A percentile compares a stretch with the other conserved stretches of the same genome.
Conservation (phyloP, 768 basidiomycete genomes). For the Boletus coccyginus region DNA sequence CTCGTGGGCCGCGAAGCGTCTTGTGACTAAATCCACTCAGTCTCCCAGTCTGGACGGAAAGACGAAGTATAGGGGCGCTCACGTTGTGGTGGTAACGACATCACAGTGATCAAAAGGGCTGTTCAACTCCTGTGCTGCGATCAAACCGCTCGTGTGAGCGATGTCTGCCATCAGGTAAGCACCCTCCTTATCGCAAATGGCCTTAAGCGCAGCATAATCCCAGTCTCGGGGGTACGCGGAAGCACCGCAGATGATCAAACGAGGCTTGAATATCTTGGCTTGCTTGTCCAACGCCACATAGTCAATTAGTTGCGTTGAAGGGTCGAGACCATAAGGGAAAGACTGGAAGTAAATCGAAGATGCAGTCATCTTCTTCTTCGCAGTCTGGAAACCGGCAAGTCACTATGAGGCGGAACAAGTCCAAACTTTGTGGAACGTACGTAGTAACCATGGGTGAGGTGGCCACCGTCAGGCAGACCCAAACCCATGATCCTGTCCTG, state of each 20-base stretch:
- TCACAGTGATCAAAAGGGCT: conserved; percentile 96
- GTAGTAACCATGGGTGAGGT: conserved; percentile 97
- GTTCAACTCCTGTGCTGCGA: conserved; percentile 88
- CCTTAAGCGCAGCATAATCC: conserved; percentile 85
- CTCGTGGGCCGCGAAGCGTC: conserved; percentile 96
- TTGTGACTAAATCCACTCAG: conserved; percentile 64
- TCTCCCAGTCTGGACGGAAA: background rate
- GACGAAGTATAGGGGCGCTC: conserved; percentile 25
- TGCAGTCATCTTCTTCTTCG: conserved; percentile 99
- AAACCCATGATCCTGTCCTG: conserved; percentile 99
- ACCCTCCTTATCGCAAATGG: conserved; percentile 81
- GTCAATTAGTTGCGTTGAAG: conserved; percentile 85
- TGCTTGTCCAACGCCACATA: conserved; percentile 77
- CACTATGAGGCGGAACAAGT: background rate
- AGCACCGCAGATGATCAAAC: conserved; percentile 94
- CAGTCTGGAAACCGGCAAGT: conserved; percentile 53
- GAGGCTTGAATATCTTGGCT: conserved; percentile 94
- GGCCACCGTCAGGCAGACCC: conserved; percentile 95
- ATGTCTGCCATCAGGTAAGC: conserved; percentile 96
- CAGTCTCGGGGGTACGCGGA: conserved; percentile 98
- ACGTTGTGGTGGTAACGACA: conserved; percentile 97
- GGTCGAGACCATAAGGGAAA: conserved; percentile 85
- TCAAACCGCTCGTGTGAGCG: conserved; percentile 93
- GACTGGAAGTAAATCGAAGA: conserved; percentile 99
- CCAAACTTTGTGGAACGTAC: conserved; percentile 39